Conservation (phyloP, 441 rosid species). For the Populus hybrid region DNA sequence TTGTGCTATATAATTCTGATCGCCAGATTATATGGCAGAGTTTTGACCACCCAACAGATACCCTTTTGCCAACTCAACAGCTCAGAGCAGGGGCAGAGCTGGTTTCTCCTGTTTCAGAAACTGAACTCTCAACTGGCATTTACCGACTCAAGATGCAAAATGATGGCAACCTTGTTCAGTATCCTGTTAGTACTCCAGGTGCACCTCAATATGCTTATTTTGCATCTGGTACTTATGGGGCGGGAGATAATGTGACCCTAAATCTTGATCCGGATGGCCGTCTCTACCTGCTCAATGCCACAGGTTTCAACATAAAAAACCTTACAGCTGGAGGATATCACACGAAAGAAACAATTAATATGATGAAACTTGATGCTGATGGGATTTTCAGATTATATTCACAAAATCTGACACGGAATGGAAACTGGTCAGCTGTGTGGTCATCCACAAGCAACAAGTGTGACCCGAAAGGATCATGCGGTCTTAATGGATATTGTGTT, state of each 20-base stretch:
- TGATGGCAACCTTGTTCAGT: too few species aligned
- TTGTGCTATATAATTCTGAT: too few species aligned
- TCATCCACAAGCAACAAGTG: conserved; percentile 13
- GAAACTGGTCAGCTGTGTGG: conserved; percentile 21
- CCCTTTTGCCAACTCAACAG: too few species aligned
- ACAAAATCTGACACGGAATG: not conserved
- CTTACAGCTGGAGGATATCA: not conserved
- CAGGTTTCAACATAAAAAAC: conserved; percentile 11
- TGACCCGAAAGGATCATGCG: conserved; percentile 26
- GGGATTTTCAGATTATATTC: conserved; percentile 22
- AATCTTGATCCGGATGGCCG: conserved; percentile 26
- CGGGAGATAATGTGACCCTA: conserved; percentile 23
- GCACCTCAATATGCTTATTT: conserved; percentile 13
- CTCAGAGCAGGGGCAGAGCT: too few species aligned
- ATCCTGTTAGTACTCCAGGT: too few species aligned
- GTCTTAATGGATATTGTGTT: conserved; percentile 30
- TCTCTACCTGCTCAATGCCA: conserved; percentile 25
- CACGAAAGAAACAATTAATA: conserved; percentile 12
- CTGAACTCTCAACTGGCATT: too few species aligned
- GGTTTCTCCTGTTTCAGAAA: too few species aligned
- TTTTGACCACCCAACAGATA: too few species aligned
- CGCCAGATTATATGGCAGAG: too few species aligned
- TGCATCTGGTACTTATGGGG: not conserved
- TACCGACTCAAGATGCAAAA: too few species aligned
- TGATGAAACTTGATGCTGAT: conserved; percentile 24